phyloP scores from a whole-genome alignment of 2,329 filamentous ascomycete genomes.

The Biscogniauxia sp. region DNA sequence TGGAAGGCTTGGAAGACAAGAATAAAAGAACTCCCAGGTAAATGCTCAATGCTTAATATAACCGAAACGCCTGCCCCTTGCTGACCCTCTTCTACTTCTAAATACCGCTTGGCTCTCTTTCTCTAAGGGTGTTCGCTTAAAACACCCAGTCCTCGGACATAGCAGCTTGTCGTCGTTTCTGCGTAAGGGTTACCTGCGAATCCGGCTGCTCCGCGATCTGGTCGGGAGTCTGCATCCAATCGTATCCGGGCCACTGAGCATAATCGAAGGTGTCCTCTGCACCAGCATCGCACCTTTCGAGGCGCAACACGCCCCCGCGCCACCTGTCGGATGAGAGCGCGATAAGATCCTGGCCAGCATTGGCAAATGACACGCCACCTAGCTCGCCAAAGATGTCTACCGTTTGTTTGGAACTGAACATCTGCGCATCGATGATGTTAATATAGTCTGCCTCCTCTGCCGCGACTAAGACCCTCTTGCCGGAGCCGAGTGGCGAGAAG shows the following conservation, averaged over 20 bases:
- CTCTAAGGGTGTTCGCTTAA: slow-evolving; percentile 5
- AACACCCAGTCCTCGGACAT: slow-evolving; percentile 28
- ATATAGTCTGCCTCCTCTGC: slow-evolving; percentile 75
- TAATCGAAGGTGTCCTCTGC: slow-evolving; percentile 33
- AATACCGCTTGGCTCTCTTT: background rate
- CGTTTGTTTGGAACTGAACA: slow-evolving; percentile 63
- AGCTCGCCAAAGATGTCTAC: slow-evolving; percentile 75
- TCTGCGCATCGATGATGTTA: slow-evolving; percentile 66
- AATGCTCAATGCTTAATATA: background rate
- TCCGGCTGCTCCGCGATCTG: slow-evolving; percentile 20
- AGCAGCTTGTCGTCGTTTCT: slow-evolving; percentile 28
- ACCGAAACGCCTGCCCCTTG: slow-evolving; percentile 9
- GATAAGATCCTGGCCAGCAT: slow-evolving; percentile 66
- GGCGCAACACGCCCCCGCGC: slow-evolving; percentile 65
- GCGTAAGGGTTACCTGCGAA: slow-evolving; percentile 26
- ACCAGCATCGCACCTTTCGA: slow-evolving; percentile 49
- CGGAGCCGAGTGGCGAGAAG: slow-evolving; percentile 70
- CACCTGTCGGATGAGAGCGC: slow-evolving; percentile 64
- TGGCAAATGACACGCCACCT: slow-evolving; percentile 64
- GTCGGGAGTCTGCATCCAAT: slow-evolving; percentile 28
- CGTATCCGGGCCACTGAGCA: slow-evolving; percentile 20
- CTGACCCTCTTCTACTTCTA: background rate
- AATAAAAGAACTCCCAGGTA: background rate
- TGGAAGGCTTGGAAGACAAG: background rate
- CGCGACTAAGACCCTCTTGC: slow-evolving; percentile 64